Conservation (phyloP, 2,329 filamentous ascomycete genomes). For the Apiospora saccharicola region DNA sequence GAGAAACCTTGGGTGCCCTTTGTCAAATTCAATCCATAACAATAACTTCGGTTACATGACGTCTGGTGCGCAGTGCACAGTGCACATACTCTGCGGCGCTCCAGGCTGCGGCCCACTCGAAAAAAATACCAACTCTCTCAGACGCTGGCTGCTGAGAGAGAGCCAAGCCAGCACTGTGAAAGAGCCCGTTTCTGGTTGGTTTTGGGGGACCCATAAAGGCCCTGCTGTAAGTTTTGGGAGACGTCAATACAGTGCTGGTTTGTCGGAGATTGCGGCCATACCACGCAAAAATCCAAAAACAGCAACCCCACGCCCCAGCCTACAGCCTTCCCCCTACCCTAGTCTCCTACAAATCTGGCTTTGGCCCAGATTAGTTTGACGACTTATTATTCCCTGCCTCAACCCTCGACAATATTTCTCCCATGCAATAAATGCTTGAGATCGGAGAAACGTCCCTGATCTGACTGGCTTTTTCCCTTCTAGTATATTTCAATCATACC, state of each 20-base stretch:
- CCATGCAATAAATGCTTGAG: neutral
- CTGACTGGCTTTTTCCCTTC: neutral
- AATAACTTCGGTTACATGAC: neutral
- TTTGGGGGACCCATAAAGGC: constrained; percentile 4
- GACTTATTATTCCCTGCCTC: constrained; percentile 19
- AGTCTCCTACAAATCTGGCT: constrained; percentile 17
- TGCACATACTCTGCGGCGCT: neutral
- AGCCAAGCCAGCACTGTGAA: constrained; percentile 7
- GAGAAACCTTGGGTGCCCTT: neutral
- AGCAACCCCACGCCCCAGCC: constrained; percentile 18
- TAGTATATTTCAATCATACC: neutral
- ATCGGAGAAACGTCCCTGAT: neutral
- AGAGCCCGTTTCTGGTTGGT: constrained; percentile 19
- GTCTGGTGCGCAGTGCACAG: neutral
- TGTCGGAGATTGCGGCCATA: constrained; percentile 17
- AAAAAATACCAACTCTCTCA: neutral
- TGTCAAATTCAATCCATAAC: too few species aligned
- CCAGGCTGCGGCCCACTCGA: neutral
- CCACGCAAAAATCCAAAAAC: constrained; percentile 12
- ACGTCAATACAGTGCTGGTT: constrained; percentile 16
- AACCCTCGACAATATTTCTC: neutral
- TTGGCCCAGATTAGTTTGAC: constrained; percentile 14
- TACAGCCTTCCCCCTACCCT: constrained; percentile 13
- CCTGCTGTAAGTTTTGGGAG: neutral
- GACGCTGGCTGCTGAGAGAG: neutral